phyloP scores from a whole-genome alignment of 2,329 filamentous ascomycete species.

The Drechslerella coelobrocha region DNA sequence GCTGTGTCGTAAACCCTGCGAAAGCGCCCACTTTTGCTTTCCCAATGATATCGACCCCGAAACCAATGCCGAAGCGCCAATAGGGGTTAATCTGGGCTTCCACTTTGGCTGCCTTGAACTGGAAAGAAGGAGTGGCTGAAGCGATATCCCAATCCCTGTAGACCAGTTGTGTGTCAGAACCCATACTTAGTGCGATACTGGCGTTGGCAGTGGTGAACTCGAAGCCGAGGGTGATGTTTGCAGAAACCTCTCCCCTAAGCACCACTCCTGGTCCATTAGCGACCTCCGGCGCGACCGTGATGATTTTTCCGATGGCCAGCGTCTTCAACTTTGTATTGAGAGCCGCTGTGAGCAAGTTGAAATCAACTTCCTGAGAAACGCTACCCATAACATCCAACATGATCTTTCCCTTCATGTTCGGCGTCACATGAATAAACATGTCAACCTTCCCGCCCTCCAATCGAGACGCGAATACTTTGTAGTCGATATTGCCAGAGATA shows the following conservation, averaged over 20 bases:
- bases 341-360: background rate
- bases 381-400: background rate
- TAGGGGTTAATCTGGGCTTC: background rate
- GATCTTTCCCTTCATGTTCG: constrained; percentile 3
- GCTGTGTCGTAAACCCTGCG: background rate
- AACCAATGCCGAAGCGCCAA: constrained; percentile 2
- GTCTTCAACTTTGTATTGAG: background rate
- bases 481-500: background rate
- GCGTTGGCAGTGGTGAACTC: constrained; percentile 1
- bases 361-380: background rate
- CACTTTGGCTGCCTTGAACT: background rate
- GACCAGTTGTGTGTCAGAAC: background rate
- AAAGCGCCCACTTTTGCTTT: background rate
- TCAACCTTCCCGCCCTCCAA: background rate
- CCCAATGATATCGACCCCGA: background rate
- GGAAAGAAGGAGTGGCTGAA: background rate
- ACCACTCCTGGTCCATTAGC: background rate
- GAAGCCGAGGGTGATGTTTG: background rate
- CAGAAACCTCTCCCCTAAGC: background rate
- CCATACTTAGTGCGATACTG: background rate
- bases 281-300: background rate
- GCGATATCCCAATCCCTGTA: background rate
- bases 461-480: background rate
- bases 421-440: background rate
- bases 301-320: background rate